Base-by-base conservation (phyloP, 176 grass and related monocot genomes). In the Chloris gayana region DNA sequence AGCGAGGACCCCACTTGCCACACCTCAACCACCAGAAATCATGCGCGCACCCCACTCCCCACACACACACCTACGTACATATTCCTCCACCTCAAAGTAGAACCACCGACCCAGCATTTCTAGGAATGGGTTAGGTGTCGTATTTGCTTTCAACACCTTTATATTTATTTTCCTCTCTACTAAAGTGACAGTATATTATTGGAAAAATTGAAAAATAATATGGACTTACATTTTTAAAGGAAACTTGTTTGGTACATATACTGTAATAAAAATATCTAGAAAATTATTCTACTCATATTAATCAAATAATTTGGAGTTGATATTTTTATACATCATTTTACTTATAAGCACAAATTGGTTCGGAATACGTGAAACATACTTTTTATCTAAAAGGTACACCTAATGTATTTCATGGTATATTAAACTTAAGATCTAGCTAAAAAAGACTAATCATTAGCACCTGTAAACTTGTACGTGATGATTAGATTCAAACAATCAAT, bases 21-120 rank as follows among this genome's bases (percentile, higher is more conserved):
- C 74, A 6, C 44, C 18, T 35, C 75, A 53, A 75, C 62, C 9
- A 54, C 87, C 71, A 25, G 29, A 70, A 80, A 63, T 80, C 82
- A 85, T 64, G 69, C 75, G 17, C 63, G 38, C 21, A 50, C 66
- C 39, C 68, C 74, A 9, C 44, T 2, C 56, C 32, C 18, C 2
- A 45, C 5, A 2, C 22, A 2, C 3, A 22, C 64, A n/a, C n/a
- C n/a, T n/a, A n/a, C n/a, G n/a, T n/a, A n/a, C n/a, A 47, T 27
- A 78, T 69, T 75, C 69, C 30, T 53, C 22, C 29, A 5, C 54
- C 56, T 22, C 53, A 24, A 62, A 63, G 56, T 12, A 62, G 68
- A 13, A 17, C 45, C 32, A 18, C 51, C n/a, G 37, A 5, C 29
- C 38, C 57, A 25, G 5, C 69, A 14, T 65, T 64, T 64, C 26